Evolutionary conservation across 2,329 filamentous ascomycete genomes (phyloP).

Genomic region (Clarireedia homoeocarpa): DNA sequence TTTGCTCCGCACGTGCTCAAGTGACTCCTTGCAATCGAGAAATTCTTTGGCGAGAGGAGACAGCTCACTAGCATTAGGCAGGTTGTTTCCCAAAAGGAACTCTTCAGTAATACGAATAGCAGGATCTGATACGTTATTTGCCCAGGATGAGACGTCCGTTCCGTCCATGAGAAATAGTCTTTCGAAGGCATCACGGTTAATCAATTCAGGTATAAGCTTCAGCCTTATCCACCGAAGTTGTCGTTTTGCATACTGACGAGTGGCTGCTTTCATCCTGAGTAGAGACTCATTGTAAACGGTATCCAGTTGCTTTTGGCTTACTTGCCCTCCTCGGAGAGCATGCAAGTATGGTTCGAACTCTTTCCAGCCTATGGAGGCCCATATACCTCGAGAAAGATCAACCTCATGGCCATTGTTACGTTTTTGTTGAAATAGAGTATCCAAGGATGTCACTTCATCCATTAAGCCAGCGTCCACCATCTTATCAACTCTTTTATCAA

Average conservation of each 20-base stretch:
- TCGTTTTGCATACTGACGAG: conserved; percentile 77
- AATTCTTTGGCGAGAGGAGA: conserved; percentile 48
- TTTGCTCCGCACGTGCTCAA: conserved; percentile 33
- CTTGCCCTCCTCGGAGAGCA: conserved; percentile 32
- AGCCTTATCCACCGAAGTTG: conserved; percentile 83
- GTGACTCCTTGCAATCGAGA: conserved; percentile 43
- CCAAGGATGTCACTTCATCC: conserved; percentile 51
- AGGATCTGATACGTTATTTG: conserved; percentile 53
- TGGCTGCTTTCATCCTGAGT: conserved; percentile 73
- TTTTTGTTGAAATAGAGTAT: conserved; percentile 37
- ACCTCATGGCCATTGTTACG: conserved; percentile 43
- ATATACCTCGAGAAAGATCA: conserved; percentile 77
- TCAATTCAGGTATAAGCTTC: conserved; percentile 67
- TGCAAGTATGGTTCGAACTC: conserved; percentile 71
- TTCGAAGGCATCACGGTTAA: conserved; percentile 42
- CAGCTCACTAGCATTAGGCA: conserved; percentile 44
- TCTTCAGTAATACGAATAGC: conserved; percentile 52
- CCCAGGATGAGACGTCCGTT: conserved; percentile 57
- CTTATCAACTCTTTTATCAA: conserved; percentile 71
- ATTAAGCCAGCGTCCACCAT: conserved; percentile 67
- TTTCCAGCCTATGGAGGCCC: conserved; percentile 95
- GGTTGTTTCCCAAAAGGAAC: conserved; percentile 52
- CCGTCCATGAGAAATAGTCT: conserved; percentile 76
- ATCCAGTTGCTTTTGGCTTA: conserved; percentile 37
- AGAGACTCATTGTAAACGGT: conserved; percentile 52